Conservation (phyloP, 768 basidiomycete genomes). For the Amanita jacksonii region DNA sequence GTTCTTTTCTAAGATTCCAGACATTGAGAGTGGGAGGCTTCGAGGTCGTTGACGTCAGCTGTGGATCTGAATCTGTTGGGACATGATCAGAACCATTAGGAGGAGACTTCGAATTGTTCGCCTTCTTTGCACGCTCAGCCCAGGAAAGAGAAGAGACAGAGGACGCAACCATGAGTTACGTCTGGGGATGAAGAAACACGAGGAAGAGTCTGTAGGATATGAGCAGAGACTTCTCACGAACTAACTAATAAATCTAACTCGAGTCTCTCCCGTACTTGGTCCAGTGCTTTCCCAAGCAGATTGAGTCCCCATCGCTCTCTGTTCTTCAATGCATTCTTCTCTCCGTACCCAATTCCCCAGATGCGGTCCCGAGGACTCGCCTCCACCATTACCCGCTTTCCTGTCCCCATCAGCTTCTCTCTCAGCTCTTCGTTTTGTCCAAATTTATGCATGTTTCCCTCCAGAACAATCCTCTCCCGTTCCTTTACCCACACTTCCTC, state of each 20-base stretch:
- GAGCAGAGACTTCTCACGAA: constrained; percentile 1
- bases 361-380: constrained; percentile 51
- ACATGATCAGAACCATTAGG: too few species aligned
- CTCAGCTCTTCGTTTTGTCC: constrained; percentile 33
- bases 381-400: constrained; percentile 40
- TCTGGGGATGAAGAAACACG: not conserved
- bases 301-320: constrained; percentile 46
- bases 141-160: constrained; percentile 37
- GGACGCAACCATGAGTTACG: constrained; percentile 18
- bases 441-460: constrained; percentile 49
- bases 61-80: too few species aligned
- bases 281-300: constrained; percentile 41
- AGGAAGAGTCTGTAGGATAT: not conserved
- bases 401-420: constrained; percentile 35
- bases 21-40: constrained; percentile 19
- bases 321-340: constrained; percentile 34
- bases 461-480: constrained; percentile 39
- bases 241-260: not conserved
- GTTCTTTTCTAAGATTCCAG: constrained; percentile 23
- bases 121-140: constrained; percentile 43
- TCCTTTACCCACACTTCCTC: constrained; percentile 36
- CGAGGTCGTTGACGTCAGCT: too few species aligned
- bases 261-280: constrained; percentile 23
- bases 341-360: constrained; percentile 55
- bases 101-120: constrained; percentile 22